Conservation (phyloP, 768 basidiomycete genomes). For the Tephrocybe sp. region DNA sequence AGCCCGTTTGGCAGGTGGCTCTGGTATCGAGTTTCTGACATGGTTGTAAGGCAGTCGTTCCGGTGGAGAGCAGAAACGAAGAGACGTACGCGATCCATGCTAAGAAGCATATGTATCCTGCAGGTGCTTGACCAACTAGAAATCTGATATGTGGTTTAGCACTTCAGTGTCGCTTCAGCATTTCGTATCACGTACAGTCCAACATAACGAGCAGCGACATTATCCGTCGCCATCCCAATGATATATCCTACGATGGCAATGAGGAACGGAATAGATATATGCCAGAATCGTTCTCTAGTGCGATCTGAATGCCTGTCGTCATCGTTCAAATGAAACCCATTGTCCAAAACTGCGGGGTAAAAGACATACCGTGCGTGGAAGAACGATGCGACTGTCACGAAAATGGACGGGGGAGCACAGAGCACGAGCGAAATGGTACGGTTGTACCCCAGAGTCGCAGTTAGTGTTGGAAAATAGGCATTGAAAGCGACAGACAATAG, state of each 20-base stretch:
- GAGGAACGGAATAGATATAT: constrained; percentile 43
- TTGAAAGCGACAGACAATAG: constrained; percentile 53
- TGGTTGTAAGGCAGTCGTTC: too few species aligned
- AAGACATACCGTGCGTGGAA: constrained; percentile 30
- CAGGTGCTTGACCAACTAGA: constrained; percentile 27
- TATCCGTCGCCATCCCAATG: constrained; percentile 51
- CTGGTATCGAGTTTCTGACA: constrained; percentile 38
- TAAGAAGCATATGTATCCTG: constrained; percentile 48
- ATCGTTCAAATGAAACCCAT: too few species aligned
- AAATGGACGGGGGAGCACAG: constrained; percentile 61
- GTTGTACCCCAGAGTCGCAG: constrained; percentile 62
- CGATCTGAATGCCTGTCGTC: constrained; percentile 53
- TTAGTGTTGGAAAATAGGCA: constrained; percentile 28
- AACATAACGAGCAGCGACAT: constrained; percentile 46
- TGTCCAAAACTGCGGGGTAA: too few species aligned
- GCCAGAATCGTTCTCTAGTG: constrained; percentile 56
- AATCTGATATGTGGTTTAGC: constrained; percentile 12
- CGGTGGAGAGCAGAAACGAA: too few species aligned
- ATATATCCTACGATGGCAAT: constrained; percentile 37
- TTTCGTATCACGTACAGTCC: constrained; percentile 43
- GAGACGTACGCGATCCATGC: constrained; percentile 19
- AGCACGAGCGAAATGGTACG: constrained; percentile 57
- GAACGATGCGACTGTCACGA: constrained; percentile 52
- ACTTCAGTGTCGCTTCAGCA: too few species aligned
- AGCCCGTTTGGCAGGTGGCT: constrained; percentile 64